Conservation (phyloP, 495 filamentous ascomycete genomes). For the Copromyces sp. region DNA sequence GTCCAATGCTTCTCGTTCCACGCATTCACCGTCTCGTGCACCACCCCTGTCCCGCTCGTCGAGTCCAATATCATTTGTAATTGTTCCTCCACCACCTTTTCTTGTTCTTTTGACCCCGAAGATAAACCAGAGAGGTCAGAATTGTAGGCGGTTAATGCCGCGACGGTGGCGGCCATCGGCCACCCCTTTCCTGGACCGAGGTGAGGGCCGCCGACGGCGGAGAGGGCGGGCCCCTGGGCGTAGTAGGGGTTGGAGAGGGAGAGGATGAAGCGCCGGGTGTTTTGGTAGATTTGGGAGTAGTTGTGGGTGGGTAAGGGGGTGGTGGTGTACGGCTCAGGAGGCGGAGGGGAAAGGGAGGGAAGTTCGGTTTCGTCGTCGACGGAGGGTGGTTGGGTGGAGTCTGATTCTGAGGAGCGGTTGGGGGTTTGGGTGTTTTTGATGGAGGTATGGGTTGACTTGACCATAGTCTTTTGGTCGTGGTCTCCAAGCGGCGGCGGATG, state of each 20-base stretch:
- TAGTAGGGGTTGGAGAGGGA: slow-evolving; percentile 49
- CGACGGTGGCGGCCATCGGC: slow-evolving; percentile 49
- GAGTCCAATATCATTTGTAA: slow-evolving; percentile 36
- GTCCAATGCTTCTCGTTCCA: slow-evolving; percentile 45
- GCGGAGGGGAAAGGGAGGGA: neutral
- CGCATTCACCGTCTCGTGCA: slow-evolving; percentile 52
- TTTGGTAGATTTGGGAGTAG: slow-evolving; percentile 38
- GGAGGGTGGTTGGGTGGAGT: neutral
- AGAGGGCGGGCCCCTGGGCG: slow-evolving; percentile 44
- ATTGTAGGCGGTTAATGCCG: slow-evolving; percentile 32
- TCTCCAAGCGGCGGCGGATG: neutral
- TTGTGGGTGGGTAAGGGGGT: slow-evolving; percentile 3
- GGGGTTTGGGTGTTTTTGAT: neutral
- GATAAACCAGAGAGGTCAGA: slow-evolving; percentile 33
- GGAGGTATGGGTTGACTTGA: slow-evolving; percentile 3
- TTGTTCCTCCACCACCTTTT: slow-evolving; percentile 18
- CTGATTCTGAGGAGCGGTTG: neutral
- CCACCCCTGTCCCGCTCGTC: slow-evolving; percentile 45
- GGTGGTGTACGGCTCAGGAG: neutral
- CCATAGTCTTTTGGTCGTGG: neutral
- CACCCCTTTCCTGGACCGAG: slow-evolving; percentile 47
- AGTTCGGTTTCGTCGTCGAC: neutral
- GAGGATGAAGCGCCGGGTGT: slow-evolving; percentile 47
- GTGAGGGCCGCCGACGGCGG: slow-evolving; percentile 49
- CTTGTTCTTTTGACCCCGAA: slow-evolving; percentile 24